Conservation (phyloP, 768 basidiomycete genomes). For the Boletus vermiculosoides region DNA sequence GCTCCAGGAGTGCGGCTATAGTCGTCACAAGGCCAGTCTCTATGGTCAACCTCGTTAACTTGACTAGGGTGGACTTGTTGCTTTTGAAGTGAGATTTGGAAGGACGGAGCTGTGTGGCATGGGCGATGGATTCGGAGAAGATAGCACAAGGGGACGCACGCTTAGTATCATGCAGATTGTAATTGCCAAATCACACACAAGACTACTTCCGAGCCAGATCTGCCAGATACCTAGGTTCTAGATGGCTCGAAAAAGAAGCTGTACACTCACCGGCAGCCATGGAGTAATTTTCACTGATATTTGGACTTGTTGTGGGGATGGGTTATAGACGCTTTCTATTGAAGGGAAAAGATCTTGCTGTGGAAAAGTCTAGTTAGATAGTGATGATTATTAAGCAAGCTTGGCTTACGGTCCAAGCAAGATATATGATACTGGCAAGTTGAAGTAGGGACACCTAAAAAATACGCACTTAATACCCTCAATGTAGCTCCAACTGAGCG, state of each 20-base stretch:
- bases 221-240: not conserved
- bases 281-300: not conserved
- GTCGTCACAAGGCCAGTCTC: constrained; percentile 27
- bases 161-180: constrained; percentile 19
- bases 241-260: too few species aligned
- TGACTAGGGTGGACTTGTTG: constrained; percentile 4
- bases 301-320: too few species aligned
- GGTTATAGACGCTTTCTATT: too few species aligned
- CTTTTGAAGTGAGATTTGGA: constrained; percentile 2
- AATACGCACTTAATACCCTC: not conserved
- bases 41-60: constrained; percentile 21
- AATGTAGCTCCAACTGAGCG: not conserved
- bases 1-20: constrained; percentile 15
- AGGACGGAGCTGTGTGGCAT: constrained; percentile 11
- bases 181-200: constrained; percentile 18
- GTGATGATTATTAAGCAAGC: not conserved
- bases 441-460: constrained; percentile 25
- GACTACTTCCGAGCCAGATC: constrained; percentile 24
- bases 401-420: not conserved
- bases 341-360: not conserved
- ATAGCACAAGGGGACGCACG: not conserved
- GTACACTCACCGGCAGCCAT: constrained; percentile 11
- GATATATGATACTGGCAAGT: constrained; percentile 11
- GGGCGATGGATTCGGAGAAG: not conserved
- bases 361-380: not conserved